phyloP scores from a whole-genome alignment of 2,329 filamentous ascomycete species.

The Hypoxylon sp. region DNA sequence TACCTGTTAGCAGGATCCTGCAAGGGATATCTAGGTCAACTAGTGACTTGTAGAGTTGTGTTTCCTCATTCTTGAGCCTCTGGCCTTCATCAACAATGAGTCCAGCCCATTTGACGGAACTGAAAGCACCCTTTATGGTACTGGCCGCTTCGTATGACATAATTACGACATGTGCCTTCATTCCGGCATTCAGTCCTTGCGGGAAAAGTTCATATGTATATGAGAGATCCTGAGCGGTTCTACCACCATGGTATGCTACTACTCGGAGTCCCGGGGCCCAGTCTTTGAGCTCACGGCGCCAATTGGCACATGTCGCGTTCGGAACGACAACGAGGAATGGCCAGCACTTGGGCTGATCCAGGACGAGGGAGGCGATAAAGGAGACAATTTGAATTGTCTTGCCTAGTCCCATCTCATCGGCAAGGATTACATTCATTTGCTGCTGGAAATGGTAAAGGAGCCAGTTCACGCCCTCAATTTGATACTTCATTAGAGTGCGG shows the following conservation, averaged over 20 bases:
- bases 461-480: conserved; percentile 95
- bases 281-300: conserved; percentile 94
- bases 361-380: conserved; percentile 80
- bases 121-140: conserved; percentile 80
- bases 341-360: conserved; percentile 80
- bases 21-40: conserved; percentile 83
- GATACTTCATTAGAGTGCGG: conserved; percentile 92
- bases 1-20: conserved; percentile 84
- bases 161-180: conserved; percentile 91
- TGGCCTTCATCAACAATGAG: conserved; percentile 96
- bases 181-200: conserved; percentile 71
- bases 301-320: conserved; percentile 97
- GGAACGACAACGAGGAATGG: conserved; percentile 95
- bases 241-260: conserved; percentile 91
- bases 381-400: conserved; percentile 96
- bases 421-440: conserved; percentile 87
- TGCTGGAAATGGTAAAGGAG: conserved; percentile 90
- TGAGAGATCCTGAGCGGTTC: conserved; percentile 80
- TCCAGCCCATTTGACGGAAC: conserved; percentile 83
- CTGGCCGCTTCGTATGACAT: conserved; percentile 94
- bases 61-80: conserved; percentile 92
- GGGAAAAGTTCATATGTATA: conserved; percentile 90
- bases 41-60: conserved; percentile 82
- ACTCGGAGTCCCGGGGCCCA: conserved; percentile 90
- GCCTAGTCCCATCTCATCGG: conserved; percentile 97